Conservation (phyloP, 179 eudicot species). For the Vitellaria paradoxa region DNA sequence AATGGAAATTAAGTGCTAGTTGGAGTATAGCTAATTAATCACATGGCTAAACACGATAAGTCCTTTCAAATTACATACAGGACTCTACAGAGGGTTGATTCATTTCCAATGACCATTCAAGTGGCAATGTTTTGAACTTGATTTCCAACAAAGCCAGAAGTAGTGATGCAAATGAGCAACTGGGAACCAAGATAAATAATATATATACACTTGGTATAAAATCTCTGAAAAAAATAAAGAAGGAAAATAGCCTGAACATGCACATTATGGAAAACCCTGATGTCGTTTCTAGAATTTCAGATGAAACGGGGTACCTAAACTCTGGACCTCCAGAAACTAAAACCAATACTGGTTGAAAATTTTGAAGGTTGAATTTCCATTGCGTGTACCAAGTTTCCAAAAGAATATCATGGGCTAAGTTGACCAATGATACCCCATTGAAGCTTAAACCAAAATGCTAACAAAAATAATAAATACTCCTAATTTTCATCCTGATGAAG, state of each 20-base stretch:
- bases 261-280: too few relatives aligned
- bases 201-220: neutral
- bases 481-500: neutral
- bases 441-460: neutral
- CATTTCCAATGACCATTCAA: conserved; percentile 9
- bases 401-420: neutral
- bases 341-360: too few relatives aligned
- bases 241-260: too few relatives aligned
- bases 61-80: neutral
- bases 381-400: neutral
- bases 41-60: conserved; percentile 1
- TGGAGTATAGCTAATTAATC: neutral
- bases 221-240: too few relatives aligned
- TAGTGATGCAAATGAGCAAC: too few relatives aligned
- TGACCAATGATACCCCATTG: neutral
- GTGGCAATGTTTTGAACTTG: conserved; percentile 7
- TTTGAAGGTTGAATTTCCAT: too few relatives aligned
- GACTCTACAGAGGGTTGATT: neutral
- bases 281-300: too few relatives aligned
- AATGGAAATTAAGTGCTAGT: neutral
- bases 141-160: neutral
- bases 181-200: neutral
- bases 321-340: too few relatives aligned
- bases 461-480: too few relatives aligned
- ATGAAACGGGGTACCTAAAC: too few relatives aligned